Conservation (phyloP, 1,139 yeast species). For the Pichia sp. region DNA sequence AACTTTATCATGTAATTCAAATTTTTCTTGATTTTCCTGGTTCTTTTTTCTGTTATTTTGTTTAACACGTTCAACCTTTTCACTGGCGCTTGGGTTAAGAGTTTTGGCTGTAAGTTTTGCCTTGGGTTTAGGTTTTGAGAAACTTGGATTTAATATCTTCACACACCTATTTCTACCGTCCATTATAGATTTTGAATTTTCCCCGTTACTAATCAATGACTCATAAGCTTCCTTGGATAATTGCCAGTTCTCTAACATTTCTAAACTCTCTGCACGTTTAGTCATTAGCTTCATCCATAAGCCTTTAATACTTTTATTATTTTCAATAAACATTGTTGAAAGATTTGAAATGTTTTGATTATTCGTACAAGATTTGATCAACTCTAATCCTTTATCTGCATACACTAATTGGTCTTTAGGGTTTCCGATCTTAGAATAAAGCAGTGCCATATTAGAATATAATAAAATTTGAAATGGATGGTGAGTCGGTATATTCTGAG, state of each 20-base stretch:
- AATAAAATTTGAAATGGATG: conserved; percentile 68
- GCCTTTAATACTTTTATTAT: conserved; percentile 54
- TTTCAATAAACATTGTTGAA: conserved; percentile 35
- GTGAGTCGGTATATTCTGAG: conserved; percentile 52
- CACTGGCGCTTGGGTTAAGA: conserved; percentile 6
- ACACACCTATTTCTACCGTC: conserved; percentile 82
- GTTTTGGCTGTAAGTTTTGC: conserved; percentile 27
- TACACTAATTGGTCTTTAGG: conserved; percentile 53
- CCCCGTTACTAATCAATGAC: conserved; percentile 59
- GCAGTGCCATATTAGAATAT: conserved; percentile 69
- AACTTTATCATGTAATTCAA: conserved; percentile 54
- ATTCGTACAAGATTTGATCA: conserved; percentile 35
- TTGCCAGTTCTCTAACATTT: conserved; percentile 62
- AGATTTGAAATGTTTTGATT: conserved; percentile 25
- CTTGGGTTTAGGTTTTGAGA: conserved; percentile 19
- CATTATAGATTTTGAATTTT: conserved; percentile 54
- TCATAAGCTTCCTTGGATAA: conserved; percentile 60
- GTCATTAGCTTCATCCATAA: conserved; percentile 68
- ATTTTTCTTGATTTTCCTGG: conserved; percentile 49
- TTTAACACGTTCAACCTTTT: conserved; percentile 16
- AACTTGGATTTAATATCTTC: conserved; percentile 49
- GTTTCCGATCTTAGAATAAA: conserved; percentile 67
- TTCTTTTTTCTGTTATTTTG: conserved; percentile 44
- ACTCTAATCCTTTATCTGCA: conserved; percentile 49
- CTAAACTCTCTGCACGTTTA: conserved; percentile 78